Percentiles rank a stretch among this genome's conserved stretches.
Conservation (phyloP, 1,139 yeast species). For the Scheffersomyces parashehatae region DNA sequence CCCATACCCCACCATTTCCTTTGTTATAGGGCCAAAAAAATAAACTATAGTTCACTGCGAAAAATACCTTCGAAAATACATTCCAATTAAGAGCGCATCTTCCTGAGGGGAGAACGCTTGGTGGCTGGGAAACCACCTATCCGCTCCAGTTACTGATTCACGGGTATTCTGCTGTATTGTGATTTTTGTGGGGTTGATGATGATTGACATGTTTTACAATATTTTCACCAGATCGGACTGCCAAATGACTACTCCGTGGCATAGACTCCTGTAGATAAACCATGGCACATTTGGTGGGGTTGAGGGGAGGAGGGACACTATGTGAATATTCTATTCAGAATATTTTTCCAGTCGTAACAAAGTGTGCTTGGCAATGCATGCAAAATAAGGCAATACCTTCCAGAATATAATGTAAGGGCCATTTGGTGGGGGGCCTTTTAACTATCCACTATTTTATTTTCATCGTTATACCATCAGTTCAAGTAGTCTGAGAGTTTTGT, state of each 20-base stretch:
- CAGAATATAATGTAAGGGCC: neutral
- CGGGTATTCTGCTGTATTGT: neutral
- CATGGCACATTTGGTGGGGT: neutral
- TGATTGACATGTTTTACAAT: neutral
- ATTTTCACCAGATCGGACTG: neutral
- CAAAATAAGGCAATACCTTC: slow-evolving; percentile 1
- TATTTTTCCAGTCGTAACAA: neutral
- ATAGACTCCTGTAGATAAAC: neutral
- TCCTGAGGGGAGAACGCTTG: neutral
- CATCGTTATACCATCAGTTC: neutral
- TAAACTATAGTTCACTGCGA: neutral
- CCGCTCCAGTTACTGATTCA: neutral
- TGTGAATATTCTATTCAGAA: neutral
- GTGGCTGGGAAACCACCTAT: neutral
- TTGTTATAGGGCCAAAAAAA: neutral
- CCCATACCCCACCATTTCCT: neutral
- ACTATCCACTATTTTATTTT: neutral
- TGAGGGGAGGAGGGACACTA: neutral
- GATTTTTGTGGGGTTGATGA: neutral
- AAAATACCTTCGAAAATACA: slow-evolving; percentile 5
- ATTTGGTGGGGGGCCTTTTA: neutral
- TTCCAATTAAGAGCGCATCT: neutral
- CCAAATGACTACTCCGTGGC: neutral
- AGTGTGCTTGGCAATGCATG: neutral
- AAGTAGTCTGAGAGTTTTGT: neutral